Conservation (phyloP, 2,329 filamentous ascomycete species). For the Didymella pinodella region DNA sequence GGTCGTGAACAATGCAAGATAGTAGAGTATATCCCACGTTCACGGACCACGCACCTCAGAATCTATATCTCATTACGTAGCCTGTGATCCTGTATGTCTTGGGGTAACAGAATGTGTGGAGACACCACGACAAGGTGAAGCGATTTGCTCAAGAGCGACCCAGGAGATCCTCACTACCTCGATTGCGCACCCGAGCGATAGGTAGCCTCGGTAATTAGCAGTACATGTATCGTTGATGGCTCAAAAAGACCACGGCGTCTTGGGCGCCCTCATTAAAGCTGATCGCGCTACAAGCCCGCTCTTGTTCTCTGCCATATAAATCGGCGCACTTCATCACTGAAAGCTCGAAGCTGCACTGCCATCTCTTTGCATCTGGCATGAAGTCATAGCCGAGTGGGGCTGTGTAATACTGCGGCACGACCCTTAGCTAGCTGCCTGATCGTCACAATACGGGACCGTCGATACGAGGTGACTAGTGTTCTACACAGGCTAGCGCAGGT, state of each 20-base stretch:
- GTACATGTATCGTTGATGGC: not conserved
- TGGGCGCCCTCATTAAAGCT: not conserved
- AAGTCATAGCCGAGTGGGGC: not conserved
- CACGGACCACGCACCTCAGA: not conserved
- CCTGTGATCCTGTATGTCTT: not conserved
- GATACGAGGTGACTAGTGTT: not conserved
- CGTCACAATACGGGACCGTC: not conserved
- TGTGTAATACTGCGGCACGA: not conserved
- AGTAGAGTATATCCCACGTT: not conserved
- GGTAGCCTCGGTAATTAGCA: too few relatives aligned
- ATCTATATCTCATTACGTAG: not conserved
- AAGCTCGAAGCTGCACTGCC: not conserved
- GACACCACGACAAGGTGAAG: too few relatives aligned
- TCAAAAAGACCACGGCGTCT: not conserved
- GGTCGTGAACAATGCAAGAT: not conserved
- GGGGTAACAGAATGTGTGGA: too few relatives aligned
- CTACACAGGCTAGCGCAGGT: not conserved
- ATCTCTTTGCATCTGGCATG: not conserved
- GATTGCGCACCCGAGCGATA: too few relatives aligned
- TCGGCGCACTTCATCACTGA: too few relatives aligned
- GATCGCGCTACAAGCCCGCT: too few relatives aligned
- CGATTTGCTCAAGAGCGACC: too few relatives aligned
- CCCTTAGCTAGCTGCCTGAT: constrained; percentile 1
- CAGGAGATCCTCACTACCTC: too few relatives aligned
- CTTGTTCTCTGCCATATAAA: too few relatives aligned